These are phyloP conservation scores for Amylocarpus encephaloides DNA, from an alignment of 2,329 filamentous ascomycete genomes.

Conservation along the genomic window DNA sequence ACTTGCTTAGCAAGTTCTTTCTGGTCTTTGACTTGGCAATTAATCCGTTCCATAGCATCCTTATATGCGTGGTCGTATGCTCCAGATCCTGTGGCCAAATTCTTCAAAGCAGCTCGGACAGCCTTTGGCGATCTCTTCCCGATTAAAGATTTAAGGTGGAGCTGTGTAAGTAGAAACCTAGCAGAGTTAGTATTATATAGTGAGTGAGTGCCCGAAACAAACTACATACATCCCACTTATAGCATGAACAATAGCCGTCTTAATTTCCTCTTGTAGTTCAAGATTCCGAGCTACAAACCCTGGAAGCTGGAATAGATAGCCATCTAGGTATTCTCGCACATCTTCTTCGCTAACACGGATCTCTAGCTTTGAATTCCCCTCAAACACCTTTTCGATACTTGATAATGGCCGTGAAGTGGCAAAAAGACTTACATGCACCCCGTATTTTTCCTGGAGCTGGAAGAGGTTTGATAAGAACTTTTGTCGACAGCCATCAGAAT, in stretches of 20 bases:
- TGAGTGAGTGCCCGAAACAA: too few species aligned
- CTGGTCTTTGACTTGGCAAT: slow-evolving; percentile 32
- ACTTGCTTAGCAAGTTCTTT: slow-evolving; percentile 33
- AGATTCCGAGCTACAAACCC: slow-evolving; percentile 12
- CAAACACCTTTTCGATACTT: too few species aligned
- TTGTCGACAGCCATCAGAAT: too few species aligned
- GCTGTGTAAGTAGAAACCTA: slow-evolving; percentile 16
- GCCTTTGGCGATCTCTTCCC: slow-evolving; percentile 31
- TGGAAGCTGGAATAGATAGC: slow-evolving; percentile 18
- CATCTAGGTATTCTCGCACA: slow-evolving; percentile 26
- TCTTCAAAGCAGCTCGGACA: slow-evolving; percentile 30
- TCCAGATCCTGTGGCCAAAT: slow-evolving; percentile 28
- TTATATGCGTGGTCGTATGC: slow-evolving; percentile 37
- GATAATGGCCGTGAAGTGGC: too few species aligned
- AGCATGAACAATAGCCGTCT: slow-evolving; percentile 14
- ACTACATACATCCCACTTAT: slow-evolving; percentile 30
- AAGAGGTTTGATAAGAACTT: too few species aligned
- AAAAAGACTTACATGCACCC: too few species aligned
- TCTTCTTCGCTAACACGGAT: slow-evolving; percentile 31
- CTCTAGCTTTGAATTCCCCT: slow-evolving; percentile 16
- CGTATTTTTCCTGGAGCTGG: too few species aligned
- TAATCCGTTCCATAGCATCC: slow-evolving; percentile 38
- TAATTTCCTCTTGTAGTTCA: slow-evolving; percentile 21
- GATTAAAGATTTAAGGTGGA: slow-evolving; percentile 33
- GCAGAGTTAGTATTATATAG: too few species aligned